These are phyloP conservation scores for Populus trichocarpa DNA, from an alignment of 441 rosid species.

Conservation along the genomic window DNA sequence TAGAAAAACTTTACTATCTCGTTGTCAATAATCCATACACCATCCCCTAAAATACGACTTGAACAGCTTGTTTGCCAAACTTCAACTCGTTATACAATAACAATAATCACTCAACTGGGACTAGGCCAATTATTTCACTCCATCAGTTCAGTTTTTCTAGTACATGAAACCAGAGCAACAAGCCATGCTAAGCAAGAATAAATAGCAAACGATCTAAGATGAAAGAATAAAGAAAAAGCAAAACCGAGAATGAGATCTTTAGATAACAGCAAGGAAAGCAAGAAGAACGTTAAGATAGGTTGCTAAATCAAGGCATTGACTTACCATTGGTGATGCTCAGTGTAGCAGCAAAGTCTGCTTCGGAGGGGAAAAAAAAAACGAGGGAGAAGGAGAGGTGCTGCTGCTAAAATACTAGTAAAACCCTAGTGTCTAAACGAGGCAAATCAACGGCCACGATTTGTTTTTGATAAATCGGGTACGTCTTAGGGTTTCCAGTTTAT, in stretches of 20 bases:
- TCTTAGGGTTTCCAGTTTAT: neutral
- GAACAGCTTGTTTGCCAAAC: neutral
- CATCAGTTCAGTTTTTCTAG: neutral
- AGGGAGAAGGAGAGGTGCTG: neutral
- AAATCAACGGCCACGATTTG: conserved; percentile 1
- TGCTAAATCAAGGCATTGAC: too few species aligned
- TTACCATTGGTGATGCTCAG: conserved; percentile 10
- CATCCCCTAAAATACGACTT: neutral
- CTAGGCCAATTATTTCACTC: too few species aligned
- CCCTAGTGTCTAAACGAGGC: neutral
- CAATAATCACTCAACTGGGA: too few species aligned
- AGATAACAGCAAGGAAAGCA: neutral
- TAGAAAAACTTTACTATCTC: neutral
- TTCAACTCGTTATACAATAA: neutral
- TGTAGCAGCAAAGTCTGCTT: neutral
- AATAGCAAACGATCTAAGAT: neutral
- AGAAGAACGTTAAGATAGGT: neutral
- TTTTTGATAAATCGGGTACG: neutral
- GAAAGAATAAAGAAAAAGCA: neutral
- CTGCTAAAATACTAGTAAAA: neutral
- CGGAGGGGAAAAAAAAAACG: neutral
- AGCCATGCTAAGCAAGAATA: too few species aligned
- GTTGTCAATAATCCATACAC: neutral
- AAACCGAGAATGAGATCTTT: neutral
- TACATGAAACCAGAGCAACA: neutral